Percentiles rank a stretch among this genome's conserved stretches.
Evolutionary conservation across 1,284 basidiomycete species (phyloP).

Genomic region (Cutaneotrichosporon dermatis): DNA sequence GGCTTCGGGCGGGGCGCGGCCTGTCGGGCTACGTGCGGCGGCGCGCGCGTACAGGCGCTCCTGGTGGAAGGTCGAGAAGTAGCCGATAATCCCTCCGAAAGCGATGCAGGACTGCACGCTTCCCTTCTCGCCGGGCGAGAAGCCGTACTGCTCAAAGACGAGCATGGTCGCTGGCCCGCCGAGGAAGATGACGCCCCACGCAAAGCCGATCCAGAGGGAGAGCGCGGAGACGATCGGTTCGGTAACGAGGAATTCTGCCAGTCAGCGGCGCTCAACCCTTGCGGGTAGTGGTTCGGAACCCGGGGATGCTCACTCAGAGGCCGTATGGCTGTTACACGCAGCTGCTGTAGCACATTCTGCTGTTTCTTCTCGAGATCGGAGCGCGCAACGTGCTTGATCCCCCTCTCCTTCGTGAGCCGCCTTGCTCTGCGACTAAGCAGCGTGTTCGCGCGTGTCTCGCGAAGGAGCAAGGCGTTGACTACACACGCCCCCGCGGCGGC

Average conservation of each 20-base stretch:
- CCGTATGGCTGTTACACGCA: constrained; percentile 39
- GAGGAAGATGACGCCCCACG: constrained; percentile 44
- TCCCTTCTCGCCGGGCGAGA: constrained; percentile 33
- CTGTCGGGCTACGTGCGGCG: constrained; percentile 26
- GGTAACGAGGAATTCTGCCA: constrained; percentile 44
- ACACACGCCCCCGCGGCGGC: constrained; percentile 26
- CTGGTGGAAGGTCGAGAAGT: constrained; percentile 59
- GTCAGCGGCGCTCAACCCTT: neutral
- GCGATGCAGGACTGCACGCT: constrained; percentile 30
- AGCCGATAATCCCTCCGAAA: constrained; percentile 65
- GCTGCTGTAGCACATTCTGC: constrained; percentile 35
- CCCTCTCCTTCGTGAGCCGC: constrained; percentile 46
- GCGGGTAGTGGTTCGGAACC: no score
- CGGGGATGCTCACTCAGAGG: constrained; percentile 31
- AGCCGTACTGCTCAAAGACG: constrained; percentile 42
- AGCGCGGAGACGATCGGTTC: constrained; percentile 52
- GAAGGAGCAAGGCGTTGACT: constrained; percentile 41
- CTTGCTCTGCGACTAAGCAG: constrained; percentile 48
- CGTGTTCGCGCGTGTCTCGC: constrained; percentile 49
- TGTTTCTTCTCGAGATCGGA: constrained; percentile 42
- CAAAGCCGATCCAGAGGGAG: constrained; percentile 50
- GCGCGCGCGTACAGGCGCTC: constrained; percentile 36
- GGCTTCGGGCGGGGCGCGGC: constrained; percentile 50
- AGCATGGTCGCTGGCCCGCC: constrained; percentile 33
- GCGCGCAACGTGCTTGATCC: constrained; percentile 40